Evolutionary conservation across 2,329 filamentous ascomycete species (phyloP).

Genomic region (Exophiala phaeomuriformis): DNA sequence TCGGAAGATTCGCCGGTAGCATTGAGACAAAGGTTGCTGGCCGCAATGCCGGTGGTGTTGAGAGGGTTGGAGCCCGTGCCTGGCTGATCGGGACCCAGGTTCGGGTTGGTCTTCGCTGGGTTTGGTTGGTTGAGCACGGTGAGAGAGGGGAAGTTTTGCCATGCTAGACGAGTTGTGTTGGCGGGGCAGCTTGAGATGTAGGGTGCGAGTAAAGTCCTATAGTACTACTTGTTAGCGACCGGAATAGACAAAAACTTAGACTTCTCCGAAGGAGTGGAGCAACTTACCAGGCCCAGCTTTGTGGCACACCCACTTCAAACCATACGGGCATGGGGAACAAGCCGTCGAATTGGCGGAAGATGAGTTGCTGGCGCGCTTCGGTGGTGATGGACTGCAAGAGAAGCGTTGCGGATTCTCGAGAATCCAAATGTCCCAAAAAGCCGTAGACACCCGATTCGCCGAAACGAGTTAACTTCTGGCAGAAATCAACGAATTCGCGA

Average conservation of each 20-base stretch:
- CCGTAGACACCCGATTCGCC: conserved; percentile 75
- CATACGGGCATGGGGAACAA: conserved; percentile 75
- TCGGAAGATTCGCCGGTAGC: conserved; percentile 41
- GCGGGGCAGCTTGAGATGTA: conserved; percentile 71
- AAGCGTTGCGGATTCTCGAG: conserved; percentile 64
- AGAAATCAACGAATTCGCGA: conserved; percentile 68
- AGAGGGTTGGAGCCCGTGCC: conserved; percentile 31
- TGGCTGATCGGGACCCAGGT: conserved; percentile 19
- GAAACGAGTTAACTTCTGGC: conserved; percentile 74
- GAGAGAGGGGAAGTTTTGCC: conserved; percentile 76
- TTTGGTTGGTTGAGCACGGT: conserved; percentile 63
- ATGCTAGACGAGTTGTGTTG: conserved; percentile 65
- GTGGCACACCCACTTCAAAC: conserved; percentile 72
- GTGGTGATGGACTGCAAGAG: conserved; percentile 65
- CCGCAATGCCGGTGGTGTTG: conserved; percentile 35
- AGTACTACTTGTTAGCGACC: too few relatives aligned
- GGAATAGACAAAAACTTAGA: too few relatives aligned
- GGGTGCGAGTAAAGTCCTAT: conserved; percentile 50
- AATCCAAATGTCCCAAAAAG: conserved; percentile 70
- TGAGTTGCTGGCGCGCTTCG: conserved; percentile 74
- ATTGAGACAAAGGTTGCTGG: conserved; percentile 51
- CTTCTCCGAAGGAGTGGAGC: neutral
- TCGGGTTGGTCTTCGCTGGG: conserved; percentile 43
- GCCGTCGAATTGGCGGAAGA: conserved; percentile 75
- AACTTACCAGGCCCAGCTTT: conserved; percentile 64